Conservation (phyloP, 169 alveolate species). For the Plasmodium inui region DNA sequence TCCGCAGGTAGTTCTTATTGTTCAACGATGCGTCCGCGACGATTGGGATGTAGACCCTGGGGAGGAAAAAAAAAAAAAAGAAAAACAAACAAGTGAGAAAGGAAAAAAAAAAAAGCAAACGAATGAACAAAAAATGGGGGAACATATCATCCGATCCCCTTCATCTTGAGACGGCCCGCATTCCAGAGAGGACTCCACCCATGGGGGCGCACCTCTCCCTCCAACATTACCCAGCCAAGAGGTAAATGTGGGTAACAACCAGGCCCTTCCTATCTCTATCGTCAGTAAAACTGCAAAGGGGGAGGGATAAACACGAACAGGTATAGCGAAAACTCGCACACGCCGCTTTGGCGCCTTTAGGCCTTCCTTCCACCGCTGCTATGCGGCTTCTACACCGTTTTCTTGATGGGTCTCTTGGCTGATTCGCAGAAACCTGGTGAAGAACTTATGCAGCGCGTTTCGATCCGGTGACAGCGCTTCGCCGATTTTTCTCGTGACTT, state of each 20-base stretch:
- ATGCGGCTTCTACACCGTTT: neutral
- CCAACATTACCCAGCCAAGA: slow-evolving; percentile 47
- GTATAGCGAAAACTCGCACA: neutral
- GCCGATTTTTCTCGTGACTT: slow-evolving; percentile 7
- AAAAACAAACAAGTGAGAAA: neutral
- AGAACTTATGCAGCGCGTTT: neutral
- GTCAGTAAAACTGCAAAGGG: slow-evolving; percentile 27
- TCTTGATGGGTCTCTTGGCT: neutral
- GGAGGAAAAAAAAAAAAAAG: neutral
- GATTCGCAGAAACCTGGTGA: slow-evolving; percentile 2
- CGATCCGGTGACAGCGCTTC: neutral
- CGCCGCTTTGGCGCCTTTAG: neutral
- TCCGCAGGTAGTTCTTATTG: slow-evolving; percentile 9
- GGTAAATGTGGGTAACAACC: slow-evolving; percentile 46
- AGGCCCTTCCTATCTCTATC: slow-evolving; percentile 36
- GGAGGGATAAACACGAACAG: neutral
- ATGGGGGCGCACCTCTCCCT: neutral
- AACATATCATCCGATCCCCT: neutral
- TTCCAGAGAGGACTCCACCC: no score
- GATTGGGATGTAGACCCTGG: slow-evolving; percentile 49
- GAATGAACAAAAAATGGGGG: neutral
- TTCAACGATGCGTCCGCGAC: slow-evolving; percentile 1
- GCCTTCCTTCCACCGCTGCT: neutral
- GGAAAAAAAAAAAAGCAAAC: neutral
- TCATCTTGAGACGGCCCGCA: neutral